Base-by-base conservation (phyloP, 495 filamentous ascomycete genomes). In the Penicillium manginii region DNA sequence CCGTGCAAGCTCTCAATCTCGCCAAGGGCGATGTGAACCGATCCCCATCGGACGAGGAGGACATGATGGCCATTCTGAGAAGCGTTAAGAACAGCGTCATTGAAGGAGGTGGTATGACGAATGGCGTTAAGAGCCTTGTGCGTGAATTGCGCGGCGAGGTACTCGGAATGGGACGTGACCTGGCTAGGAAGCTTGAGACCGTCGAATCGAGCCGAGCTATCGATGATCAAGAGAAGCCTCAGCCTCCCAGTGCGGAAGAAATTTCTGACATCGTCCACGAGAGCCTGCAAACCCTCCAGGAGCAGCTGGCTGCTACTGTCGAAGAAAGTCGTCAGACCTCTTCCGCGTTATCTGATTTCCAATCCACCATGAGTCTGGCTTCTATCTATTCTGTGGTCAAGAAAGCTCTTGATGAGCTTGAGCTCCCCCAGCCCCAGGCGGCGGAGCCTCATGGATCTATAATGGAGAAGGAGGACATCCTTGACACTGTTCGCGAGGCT, bases 71-170 rank as follows among this genome's bases (percentile, higher is more conserved):
- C 43, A 81, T 93, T 54, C 84, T 98, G 45, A 83, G 84, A 51
- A 87, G 88, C 50, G 87, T 98, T 57, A 96, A 93, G 69, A 91
- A 91, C 63, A 93, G 90, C 65, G 89, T 96, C 56, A 81, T 89
- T 21, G 88, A 96, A 76, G 82, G 88, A 50, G 92, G 93, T 61
- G 88, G 91, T 14, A 81, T 94, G 67, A 94, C 92, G 4, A 88
- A 90, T 55, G 90, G 96, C 70, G 90, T 97, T 37, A 98, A 97
- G 73, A 86, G 89, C 2, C 76, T 96, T 15, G 88, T 97, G 12
- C 86, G 91, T 40, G 93, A 97, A 62, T 79, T 98, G 37, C 87
- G 93, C 17, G 91, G 92, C 12, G 93, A 98, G 66, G 92, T 98
- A 8, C 83, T 97, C 2, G 92, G 91, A 4, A 96, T 97, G 93